Evolutionary conservation across 352 stramenopile genomes (phyloP), one percentile per base, ranked within the genome.

Genomic region (Globisporangium orthogonon): DNA sequence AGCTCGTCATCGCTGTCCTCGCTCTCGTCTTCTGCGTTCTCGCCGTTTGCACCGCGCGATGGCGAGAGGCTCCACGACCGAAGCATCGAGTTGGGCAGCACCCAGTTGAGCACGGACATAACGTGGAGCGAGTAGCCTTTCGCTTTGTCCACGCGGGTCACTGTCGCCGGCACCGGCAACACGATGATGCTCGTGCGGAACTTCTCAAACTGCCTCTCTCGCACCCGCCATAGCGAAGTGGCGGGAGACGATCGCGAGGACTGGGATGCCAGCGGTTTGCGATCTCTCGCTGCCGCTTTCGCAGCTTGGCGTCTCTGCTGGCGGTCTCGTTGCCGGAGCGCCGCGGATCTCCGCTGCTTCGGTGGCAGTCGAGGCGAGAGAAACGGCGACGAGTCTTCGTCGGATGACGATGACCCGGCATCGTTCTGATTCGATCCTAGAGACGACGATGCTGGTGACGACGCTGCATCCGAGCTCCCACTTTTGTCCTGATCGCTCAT

Each of bases 191-290:
- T 77, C 0, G 74, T 69, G 29, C 82, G 81, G 56, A 94, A 92
- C 35, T 76, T 72, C 56, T 94, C 84, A 58, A 94, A 94, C 50
- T 89, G 70, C 29, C 76, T 77, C 61, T 92, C 84, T 39, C 84
- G 70, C 7, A 58, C 65, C 18, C 55, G 67, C 81, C 81, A 92
- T 0, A 76, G 64, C 23, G 72, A 87, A 2, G 50, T 14, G 4
- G 39, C 30, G 11, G 31, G n/a, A n/a, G n/a, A n/a, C n/a, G n/a
- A n/a, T n/a, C n/a, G 31, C 7, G 33, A 31, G 30, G 37, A 17
- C 37, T 40, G 7, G 13, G 23, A 14, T 3, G 56, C 49, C 6
- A 33, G 40, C 9, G n/a, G 13, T n/a, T 50, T 50, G 44, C n/a
- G 35, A 7, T 14, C n/a, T 11, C 15, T 23, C 33, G 23, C 3